Conservation (phyloP, 352 stramenopile species). For the Pythium pectinolyticum region DNA sequence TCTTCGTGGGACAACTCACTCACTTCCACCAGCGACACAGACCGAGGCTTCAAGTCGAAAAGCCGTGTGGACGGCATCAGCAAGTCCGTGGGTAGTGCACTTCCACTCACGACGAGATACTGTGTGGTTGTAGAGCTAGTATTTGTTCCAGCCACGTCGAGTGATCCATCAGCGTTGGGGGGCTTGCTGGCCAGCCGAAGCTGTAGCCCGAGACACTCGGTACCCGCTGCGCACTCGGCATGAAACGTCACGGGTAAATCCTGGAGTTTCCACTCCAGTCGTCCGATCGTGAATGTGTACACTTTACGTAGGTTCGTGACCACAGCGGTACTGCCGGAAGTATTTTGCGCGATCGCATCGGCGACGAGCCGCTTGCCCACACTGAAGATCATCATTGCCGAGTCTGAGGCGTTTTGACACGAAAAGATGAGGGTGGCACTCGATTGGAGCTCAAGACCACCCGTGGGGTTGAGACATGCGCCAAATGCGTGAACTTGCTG, state of each 20-base stretch:
- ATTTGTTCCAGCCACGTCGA: background rate
- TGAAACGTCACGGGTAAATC: constrained; percentile 14
- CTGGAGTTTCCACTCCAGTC: constrained; percentile 11
- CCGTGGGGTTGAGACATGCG: background rate
- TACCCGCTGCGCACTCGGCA: constrained; percentile 1
- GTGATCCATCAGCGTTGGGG: background rate
- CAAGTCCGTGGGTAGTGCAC: background rate
- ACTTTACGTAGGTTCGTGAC: constrained; percentile 27
- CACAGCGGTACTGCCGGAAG: background rate
- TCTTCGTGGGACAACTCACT: background rate
- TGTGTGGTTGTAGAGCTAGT: background rate
- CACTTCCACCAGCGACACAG: background rate
- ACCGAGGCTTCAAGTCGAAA: background rate
- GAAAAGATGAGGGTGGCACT: background rate
- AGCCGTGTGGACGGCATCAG: background rate
- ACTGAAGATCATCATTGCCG: background rate
- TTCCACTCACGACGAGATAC: background rate
- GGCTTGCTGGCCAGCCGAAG: background rate
- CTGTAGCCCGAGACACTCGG: background rate
- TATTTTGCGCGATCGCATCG: background rate
- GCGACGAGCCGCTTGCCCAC: background rate
- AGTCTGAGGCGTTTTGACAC: background rate
- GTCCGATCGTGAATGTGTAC: constrained; percentile 28
- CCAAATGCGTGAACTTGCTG: background rate
- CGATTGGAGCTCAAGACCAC: background rate